A percentile compares a stretch with the other conserved stretches of the same genome.
Conservation (phyloP, 2,329 filamentous ascomycete genomes). For the Colletotrichum cereale region DNA sequence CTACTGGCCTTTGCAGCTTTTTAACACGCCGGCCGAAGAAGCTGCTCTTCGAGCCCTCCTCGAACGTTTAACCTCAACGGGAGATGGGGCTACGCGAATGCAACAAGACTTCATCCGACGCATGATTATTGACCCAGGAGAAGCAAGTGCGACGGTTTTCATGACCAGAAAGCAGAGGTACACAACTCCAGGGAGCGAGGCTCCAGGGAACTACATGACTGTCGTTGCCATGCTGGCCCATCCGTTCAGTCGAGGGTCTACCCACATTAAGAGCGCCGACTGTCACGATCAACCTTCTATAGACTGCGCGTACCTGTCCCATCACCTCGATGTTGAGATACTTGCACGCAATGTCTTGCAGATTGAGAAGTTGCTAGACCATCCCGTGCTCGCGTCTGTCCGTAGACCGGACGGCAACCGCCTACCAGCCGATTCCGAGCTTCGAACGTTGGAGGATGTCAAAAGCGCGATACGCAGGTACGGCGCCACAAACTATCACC, state of each 20-base stretch:
- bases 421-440: not conserved
- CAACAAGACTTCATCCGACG: constrained; percentile 4
- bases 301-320: not conserved
- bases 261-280: not conserved
- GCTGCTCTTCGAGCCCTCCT: not conserved
- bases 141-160: constrained; percentile 2
- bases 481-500: constrained; percentile 9
- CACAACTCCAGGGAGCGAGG: too few relatives aligned
- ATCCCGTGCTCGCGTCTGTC: not conserved
- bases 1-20: constrained; percentile 11
- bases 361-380: not conserved
- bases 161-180: constrained; percentile 10
- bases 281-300: not conserved
- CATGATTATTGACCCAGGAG: constrained; percentile 1
- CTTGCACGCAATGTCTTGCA: not conserved
- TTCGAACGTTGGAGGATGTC: not conserved
- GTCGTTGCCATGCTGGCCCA: not conserved
- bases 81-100: not conserved
- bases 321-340: not conserved
- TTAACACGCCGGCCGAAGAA: constrained; percentile 7
- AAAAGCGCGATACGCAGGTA: not conserved
- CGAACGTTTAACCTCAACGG: not conserved
- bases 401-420: not conserved
- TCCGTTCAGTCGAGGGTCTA: constrained; percentile 5
- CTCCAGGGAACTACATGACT: constrained; percentile 12